Evolutionary conservation across 2,329 filamentous ascomycete genomes (phyloP).

Genomic region (Hypoxylon sp.): DNA sequence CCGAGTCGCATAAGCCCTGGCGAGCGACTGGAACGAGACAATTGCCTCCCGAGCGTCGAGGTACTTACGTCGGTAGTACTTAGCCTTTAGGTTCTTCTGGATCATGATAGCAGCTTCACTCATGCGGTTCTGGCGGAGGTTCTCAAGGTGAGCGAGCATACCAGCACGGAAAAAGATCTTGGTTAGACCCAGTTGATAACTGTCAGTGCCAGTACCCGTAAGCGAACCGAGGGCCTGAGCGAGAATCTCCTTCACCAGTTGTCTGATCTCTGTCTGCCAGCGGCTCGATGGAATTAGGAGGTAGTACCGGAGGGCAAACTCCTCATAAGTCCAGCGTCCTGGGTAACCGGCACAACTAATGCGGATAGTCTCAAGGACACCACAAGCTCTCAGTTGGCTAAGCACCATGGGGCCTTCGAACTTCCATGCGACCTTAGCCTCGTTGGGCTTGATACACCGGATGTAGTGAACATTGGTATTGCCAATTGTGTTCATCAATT

Average conservation of each 20-base stretch:
- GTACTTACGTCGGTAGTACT: conserved; percentile 94
- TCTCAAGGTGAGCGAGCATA: conserved; percentile 98
- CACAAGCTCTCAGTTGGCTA: conserved; percentile 95
- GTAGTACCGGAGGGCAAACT: conserved; percentile 97
- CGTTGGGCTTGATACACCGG: conserved; percentile 98
- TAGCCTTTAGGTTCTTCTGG: conserved; percentile 96
- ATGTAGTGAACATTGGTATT: conserved; percentile 99
- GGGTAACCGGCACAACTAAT: conserved; percentile 98
- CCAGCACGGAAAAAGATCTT: conserved; percentile 99
- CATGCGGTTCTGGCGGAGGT: conserved; percentile 87
- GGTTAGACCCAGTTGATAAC: conserved; percentile 96
- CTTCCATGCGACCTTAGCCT: conserved; percentile 95
- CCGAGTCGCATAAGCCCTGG: conserved; percentile 82
- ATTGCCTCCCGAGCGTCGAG: conserved; percentile 87
- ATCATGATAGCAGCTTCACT: conserved; percentile 98
- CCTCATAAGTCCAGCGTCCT: conserved; percentile 98
- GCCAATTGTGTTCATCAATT: conserved; percentile 98
- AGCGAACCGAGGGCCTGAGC: conserved; percentile 86
- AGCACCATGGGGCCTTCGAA: conserved; percentile 99
- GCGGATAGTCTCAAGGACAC: conserved; percentile 97
- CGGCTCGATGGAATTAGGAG: conserved; percentile 91
- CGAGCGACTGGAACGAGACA: conserved; percentile 81
- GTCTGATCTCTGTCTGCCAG: conserved; percentile 93
- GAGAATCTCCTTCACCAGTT: conserved; percentile 94
- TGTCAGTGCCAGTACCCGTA: conserved; percentile 81